Conservation (phyloP, 805 yeast genomes). For the Metschnikowia lochheadii region DNA sequence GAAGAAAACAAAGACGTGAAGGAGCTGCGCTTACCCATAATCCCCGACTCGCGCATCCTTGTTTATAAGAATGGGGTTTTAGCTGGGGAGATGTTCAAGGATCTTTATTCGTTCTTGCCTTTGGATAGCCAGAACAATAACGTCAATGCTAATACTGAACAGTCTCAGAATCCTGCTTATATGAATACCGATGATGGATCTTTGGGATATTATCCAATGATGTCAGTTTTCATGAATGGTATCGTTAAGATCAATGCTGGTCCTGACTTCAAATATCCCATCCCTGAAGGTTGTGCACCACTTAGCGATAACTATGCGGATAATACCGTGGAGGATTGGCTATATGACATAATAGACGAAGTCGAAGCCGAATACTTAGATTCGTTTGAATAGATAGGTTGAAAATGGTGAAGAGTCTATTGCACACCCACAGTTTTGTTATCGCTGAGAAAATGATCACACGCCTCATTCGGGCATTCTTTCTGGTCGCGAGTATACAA, state of each 20-base stretch:
- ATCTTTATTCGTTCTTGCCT: conserved; percentile 73
- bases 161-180: conserved; percentile 36
- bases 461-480: conserved; percentile 11
- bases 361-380: conserved; percentile 60
- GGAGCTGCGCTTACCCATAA: conserved; percentile 37
- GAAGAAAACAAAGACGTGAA: conserved; percentile 35
- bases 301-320: conserved; percentile 62
- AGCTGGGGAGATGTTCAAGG: conserved; percentile 62
- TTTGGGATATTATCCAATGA: conserved; percentile 88
- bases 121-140: conserved; percentile 54
- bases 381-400: conserved; percentile 27
- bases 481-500: conserved; percentile 33
- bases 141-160: conserved; percentile 24
- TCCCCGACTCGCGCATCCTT: conserved; percentile 56
- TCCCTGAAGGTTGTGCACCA: conserved; percentile 40
- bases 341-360: conserved; percentile 83
- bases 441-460: conserved; percentile 5
- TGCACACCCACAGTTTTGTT: conserved; percentile 6
- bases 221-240: conserved; percentile 79
- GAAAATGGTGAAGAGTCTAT: not conserved
- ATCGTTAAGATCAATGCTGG: conserved; percentile 67
- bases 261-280: conserved; percentile 48
- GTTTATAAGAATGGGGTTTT: conserved; percentile 75
- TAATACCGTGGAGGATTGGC: conserved; percentile 72
- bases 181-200: conserved; percentile 69